These are phyloP conservation scores for Laguncularia racemosa DNA, from an alignment of 345 rosid genomes.

Conservation along the genomic window DNA sequence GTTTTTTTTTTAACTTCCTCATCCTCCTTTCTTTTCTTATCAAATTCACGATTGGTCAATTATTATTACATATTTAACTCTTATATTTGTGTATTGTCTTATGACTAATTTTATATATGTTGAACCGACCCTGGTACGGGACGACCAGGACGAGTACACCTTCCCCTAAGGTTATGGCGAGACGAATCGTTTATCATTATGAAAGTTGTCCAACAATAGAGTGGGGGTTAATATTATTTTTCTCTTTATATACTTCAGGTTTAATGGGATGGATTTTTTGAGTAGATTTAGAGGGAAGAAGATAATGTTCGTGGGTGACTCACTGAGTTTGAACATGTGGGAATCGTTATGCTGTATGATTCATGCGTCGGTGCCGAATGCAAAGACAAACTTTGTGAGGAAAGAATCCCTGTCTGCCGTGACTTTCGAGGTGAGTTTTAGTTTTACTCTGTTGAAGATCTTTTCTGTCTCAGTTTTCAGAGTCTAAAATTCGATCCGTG, in stretches of 20 bases:
- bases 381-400: conserved; percentile 42
- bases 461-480: background rate
- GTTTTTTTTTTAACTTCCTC: too few relatives aligned
- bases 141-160: too few relatives aligned
- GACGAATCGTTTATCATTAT: too few relatives aligned
- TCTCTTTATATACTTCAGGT: conserved; percentile 26
- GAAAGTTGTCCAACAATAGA: too few relatives aligned
- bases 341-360: conserved; percentile 90
- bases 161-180: too few relatives aligned
- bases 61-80: too few relatives aligned
- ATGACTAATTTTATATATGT: too few relatives aligned
- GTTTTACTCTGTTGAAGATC: too few relatives aligned
- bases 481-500: background rate
- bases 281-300: conserved; percentile 73
- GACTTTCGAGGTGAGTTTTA: conserved; percentile 53
- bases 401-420: conserved; percentile 47
- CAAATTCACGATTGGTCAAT: too few relatives aligned
- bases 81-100: too few relatives aligned
- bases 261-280: conserved; percentile 60
- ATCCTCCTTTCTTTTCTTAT: too few relatives aligned
- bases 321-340: conserved; percentile 98
- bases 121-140: too few relatives aligned
- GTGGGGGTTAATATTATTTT: background rate
- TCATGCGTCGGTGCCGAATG: conserved; percentile 76
- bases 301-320: conserved; percentile 97